phyloP scores from a whole-genome alignment of 805 yeast genomes.

The Ogataea pini region DNA sequence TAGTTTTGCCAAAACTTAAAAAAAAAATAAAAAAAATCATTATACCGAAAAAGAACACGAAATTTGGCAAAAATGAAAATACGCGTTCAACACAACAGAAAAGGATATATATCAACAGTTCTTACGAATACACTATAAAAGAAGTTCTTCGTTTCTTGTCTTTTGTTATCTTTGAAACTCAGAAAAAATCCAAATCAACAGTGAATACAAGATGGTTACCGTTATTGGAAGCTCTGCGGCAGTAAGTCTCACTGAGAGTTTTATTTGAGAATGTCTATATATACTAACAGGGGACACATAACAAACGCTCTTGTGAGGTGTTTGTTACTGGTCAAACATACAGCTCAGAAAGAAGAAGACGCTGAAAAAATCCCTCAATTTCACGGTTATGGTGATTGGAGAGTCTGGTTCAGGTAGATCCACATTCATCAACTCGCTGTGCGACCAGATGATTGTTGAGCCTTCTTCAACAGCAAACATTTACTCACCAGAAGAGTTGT shows the following conservation, averaged over 20 bases:
- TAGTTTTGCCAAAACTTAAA: neutral
- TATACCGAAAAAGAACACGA: slow-evolving; percentile 6
- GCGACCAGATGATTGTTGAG: slow-evolving; percentile 85
- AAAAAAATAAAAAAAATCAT: neutral
- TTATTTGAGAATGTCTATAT: neutral
- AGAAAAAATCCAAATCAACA: neutral
- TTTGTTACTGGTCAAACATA: neutral
- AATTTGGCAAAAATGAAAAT: too few species aligned
- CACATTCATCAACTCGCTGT: slow-evolving; percentile 87
- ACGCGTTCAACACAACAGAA: slow-evolving; percentile 9
- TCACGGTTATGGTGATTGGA: slow-evolving; percentile 85
- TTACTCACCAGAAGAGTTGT: slow-evolving; percentile 48
- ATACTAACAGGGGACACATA: slow-evolving; percentile 4
- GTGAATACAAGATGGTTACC: slow-evolving; percentile 15
- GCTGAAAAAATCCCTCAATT: slow-evolving; percentile 79
- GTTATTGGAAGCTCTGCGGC: slow-evolving; percentile 20
- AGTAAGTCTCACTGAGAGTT: neutral
- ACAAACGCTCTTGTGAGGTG: slow-evolving; percentile 1
- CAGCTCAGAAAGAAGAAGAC: slow-evolving; percentile 71
- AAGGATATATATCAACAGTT: neutral
- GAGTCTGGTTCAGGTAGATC: slow-evolving; percentile 87
- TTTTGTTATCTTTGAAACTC: neutral
- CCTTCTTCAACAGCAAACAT: slow-evolving; percentile 52
- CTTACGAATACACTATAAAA: too few species aligned
- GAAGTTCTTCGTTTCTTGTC: neutral